Conservation (phyloP, 176 grass and related monocot genomes). For the Juncus inflexus region DNA sequence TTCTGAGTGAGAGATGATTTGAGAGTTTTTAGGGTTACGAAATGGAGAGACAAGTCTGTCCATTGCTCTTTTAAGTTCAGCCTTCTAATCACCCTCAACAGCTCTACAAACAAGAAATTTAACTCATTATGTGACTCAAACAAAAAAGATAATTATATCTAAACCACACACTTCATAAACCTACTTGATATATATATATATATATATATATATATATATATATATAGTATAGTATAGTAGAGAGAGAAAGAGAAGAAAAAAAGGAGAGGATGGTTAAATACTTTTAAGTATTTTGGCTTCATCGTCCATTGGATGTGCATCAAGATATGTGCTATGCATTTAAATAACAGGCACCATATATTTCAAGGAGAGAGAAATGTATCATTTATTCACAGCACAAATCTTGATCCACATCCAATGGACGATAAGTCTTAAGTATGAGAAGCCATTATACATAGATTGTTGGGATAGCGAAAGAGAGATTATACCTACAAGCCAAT, state of each 20-base stretch:
- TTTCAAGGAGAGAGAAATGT: neutral
- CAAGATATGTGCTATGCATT: too few relatives aligned
- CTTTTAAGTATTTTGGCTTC: too few relatives aligned
- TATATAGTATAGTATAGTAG: neutral
- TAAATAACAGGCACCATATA: too few relatives aligned
- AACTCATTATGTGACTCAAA: too few relatives aligned
- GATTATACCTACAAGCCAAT: constrained; percentile 86
- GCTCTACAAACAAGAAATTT: constrained; percentile 46
- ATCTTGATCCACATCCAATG: too few relatives aligned
- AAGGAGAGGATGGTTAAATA: too few relatives aligned
- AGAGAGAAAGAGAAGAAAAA: neutral
- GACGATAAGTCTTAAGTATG: too few relatives aligned
- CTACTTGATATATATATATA: too few relatives aligned
- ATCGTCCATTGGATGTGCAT: too few relatives aligned
- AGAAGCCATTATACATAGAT: neutral
- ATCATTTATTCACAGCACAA: too few relatives aligned
- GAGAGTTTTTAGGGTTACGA: constrained; percentile 63
- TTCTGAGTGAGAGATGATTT: constrained; percentile 70
- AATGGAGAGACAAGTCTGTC: constrained; percentile 74
- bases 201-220: neutral
- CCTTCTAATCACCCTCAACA: constrained; percentile 74
- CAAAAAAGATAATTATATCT: too few relatives aligned
- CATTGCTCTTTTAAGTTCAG: constrained; percentile 73
- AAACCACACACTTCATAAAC: too few relatives aligned
- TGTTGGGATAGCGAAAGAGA: neutral